These are phyloP conservation scores for Candida glucosophila DNA, from an alignment of 1,139 yeast genomes.

Conservation along the genomic window DNA sequence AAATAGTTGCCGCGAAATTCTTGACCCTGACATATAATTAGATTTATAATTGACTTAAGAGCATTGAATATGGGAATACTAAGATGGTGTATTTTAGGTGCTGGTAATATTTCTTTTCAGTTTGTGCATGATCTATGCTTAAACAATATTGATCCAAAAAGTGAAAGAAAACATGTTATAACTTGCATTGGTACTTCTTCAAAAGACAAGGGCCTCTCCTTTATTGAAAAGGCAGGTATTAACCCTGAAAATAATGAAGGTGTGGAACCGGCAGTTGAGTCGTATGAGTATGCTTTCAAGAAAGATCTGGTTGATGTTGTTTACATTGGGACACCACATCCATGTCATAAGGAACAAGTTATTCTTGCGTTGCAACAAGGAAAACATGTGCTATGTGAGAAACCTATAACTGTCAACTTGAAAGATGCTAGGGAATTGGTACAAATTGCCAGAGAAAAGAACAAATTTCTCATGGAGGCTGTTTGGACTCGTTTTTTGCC, in stretches of 20 bases:
- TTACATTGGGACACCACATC: slow-evolving; percentile 55
- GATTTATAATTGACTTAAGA: no score
- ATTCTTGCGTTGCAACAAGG: slow-evolving; percentile 41
- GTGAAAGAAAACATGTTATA: slow-evolving; percentile 17
- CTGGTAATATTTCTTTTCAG: slow-evolving; percentile 35
- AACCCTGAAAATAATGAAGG: slow-evolving; percentile 12
- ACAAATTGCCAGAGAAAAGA: slow-evolving; percentile 35
- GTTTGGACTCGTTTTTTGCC: slow-evolving; percentile 64
- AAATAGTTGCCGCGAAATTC: no score
- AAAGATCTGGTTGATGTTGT: slow-evolving; percentile 42
- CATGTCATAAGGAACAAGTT: slow-evolving; percentile 43
- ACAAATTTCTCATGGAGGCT: slow-evolving; percentile 52
- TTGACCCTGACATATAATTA: no score
- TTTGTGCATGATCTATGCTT: slow-evolving; percentile 29
- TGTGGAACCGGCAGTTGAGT: slow-evolving; percentile 13
- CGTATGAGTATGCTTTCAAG: slow-evolving; percentile 27
- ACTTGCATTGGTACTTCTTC: slow-evolving; percentile 25
- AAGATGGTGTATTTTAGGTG: slow-evolving; percentile 39
- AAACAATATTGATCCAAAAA: slow-evolving; percentile 14
- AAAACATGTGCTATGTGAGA: slow-evolving; percentile 52
- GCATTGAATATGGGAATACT: no score
- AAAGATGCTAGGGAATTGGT: slow-evolving; percentile 37
- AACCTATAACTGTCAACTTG: slow-evolving; percentile 49
- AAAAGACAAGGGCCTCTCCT: slow-evolving; percentile 17
- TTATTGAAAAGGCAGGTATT: slow-evolving; percentile 11